Conservation (phyloP, 768 basidiomycete genomes). For the Collybiopsis confluens region DNA sequence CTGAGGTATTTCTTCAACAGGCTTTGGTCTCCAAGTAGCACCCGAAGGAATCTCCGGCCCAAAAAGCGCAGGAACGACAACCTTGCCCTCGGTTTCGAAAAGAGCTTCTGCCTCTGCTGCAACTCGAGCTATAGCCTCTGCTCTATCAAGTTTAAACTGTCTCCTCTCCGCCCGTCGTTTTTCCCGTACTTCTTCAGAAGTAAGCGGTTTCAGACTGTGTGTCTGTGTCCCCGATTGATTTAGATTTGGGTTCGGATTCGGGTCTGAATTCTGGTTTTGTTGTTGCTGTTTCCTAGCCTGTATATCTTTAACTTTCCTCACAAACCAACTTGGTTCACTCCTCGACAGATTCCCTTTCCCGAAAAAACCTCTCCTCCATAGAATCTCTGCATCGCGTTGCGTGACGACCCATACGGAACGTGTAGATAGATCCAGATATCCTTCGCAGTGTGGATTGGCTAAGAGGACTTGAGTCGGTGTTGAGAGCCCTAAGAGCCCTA, state of each 20-base stretch:
- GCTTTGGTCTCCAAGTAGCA: conserved; percentile 71
- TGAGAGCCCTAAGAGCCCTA: too few relatives aligned
- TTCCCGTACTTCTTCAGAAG: conserved; percentile 89
- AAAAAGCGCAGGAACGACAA: conserved; percentile 56
- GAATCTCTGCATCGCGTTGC: conserved; percentile 53
- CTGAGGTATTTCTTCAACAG: conserved; percentile 8
- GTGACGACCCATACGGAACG: conserved; percentile 86
- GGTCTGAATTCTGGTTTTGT: too few relatives aligned
- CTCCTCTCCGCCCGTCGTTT: conserved; percentile 83
- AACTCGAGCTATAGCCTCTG: conserved; percentile 78
- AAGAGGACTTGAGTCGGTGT: conserved; percentile 50
- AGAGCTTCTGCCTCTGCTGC: conserved; percentile 76
- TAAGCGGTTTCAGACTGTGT: conserved; percentile 47
- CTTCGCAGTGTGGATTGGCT: conserved; percentile 66
- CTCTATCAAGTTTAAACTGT: conserved; percentile 91
- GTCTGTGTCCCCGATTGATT: neutral
- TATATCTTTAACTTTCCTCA: conserved; percentile 68
- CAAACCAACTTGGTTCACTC: conserved; percentile 93
- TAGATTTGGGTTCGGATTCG: neutral
- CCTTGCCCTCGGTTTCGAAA: conserved; percentile 65
- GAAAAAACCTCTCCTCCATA: conserved; percentile 94
- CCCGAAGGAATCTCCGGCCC: conserved; percentile 69
- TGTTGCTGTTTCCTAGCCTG: conserved; percentile 50
- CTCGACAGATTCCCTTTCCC: conserved; percentile 94
- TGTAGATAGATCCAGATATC: conserved; percentile 71